A percentile compares a stretch with the other conserved stretches of the same genome.
Conservation (phyloP, 2,329 filamentous ascomycete species). For the Aspergillus clavatus region DNA sequence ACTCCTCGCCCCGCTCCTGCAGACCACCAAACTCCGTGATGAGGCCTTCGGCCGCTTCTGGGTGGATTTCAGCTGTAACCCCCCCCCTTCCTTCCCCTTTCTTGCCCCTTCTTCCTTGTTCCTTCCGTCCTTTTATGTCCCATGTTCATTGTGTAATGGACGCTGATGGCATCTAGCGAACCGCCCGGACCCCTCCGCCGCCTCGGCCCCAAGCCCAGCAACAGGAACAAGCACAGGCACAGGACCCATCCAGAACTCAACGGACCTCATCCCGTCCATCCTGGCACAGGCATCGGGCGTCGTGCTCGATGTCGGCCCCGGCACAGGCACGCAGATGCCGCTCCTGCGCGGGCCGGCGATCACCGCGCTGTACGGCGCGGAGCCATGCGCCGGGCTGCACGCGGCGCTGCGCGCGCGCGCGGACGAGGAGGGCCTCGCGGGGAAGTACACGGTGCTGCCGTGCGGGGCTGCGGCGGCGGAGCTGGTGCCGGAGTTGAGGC, state of each 20-base stretch:
- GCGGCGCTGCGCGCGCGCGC: slow-evolving; percentile 40
- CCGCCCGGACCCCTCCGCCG: background rate
- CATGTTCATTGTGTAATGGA: background rate
- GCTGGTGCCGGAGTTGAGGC: slow-evolving; percentile 43
- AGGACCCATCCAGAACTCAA: slow-evolving; percentile 23
- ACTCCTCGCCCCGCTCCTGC: slow-evolving; percentile 31
- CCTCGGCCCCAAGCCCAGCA: slow-evolving; percentile 2
- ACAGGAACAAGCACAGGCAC: slow-evolving; percentile 8
- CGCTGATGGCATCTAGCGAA: background rate
- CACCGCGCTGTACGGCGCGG: slow-evolving; percentile 50
- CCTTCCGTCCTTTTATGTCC: slow-evolving; percentile 4
- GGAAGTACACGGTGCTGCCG: slow-evolving; percentile 48
- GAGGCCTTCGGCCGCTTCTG: slow-evolving; percentile 41
- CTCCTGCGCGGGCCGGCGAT: slow-evolving; percentile 43
- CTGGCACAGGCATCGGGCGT: slow-evolving; percentile 38
- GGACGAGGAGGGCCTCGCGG: slow-evolving; percentile 37
- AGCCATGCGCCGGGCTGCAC: slow-evolving; percentile 50
- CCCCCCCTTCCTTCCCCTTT: background rate
- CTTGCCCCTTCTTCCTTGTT: too few species aligned
- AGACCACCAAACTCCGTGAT: slow-evolving; percentile 30
- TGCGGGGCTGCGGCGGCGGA: slow-evolving; percentile 46
- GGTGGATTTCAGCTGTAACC: slow-evolving; percentile 36
- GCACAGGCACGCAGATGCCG: slow-evolving; percentile 48
- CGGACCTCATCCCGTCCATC: slow-evolving; percentile 39
- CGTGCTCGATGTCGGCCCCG: slow-evolving; percentile 50